Conservation (phyloP, 73 alveolate species). For the Symbiodinium natans region DNA sequence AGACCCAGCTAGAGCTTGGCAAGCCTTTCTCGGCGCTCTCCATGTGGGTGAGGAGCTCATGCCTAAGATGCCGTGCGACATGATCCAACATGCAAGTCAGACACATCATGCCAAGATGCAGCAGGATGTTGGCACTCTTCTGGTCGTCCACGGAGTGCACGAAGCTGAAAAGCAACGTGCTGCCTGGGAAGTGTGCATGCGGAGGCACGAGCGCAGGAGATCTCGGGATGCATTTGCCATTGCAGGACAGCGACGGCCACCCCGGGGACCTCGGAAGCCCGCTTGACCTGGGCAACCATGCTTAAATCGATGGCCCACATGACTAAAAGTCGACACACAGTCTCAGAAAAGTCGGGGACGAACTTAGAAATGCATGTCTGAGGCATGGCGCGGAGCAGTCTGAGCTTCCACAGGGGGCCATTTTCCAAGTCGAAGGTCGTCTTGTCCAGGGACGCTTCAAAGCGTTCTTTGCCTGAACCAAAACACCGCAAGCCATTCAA, state of each 20-base stretch:
- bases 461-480: slow-evolving; percentile 51
- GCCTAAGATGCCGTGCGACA: not conserved
- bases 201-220: not conserved
- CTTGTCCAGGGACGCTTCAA: slow-evolving; percentile 59
- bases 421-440: slow-evolving; percentile 44
- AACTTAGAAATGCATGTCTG: not conserved
- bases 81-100: too few relatives aligned
- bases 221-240: not conserved
- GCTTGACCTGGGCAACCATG: not conserved
- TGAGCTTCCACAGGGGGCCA: slow-evolving; percentile 80
- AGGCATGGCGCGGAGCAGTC: slow-evolving; percentile 37
- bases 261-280: slow-evolving; percentile 5
- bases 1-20: not conserved
- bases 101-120: slow-evolving; percentile 11
- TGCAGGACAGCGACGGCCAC: not conserved
- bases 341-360: not conserved
- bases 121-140: slow-evolving; percentile 84
- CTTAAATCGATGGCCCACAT: not conserved
- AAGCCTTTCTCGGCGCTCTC: slow-evolving; percentile 38
- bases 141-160: slow-evolving; percentile 89
- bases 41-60: slow-evolving; percentile 79
- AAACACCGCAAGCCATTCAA: not conserved
- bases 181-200: not conserved
- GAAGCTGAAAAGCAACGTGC: slow-evolving; percentile 73
- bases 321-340: not conserved